phyloP scores from a whole-genome alignment of 257 asterid species.

The Ligustrum vulgare region DNA sequence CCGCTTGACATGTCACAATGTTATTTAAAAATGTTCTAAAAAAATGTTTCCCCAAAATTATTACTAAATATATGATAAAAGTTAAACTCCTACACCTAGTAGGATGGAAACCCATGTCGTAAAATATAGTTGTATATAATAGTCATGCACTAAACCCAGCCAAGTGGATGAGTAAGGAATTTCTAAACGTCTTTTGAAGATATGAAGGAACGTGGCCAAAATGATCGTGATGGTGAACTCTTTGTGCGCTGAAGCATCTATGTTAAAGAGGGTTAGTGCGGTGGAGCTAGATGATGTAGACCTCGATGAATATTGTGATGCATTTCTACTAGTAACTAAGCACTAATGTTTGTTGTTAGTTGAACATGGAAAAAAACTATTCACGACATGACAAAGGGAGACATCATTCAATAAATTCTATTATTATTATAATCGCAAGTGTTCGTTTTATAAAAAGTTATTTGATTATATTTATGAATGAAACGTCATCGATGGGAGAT shows the following conservation, averaged over 20 bases:
- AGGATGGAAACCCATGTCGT: too few relatives aligned
- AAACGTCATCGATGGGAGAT: slow-evolving; percentile 11
- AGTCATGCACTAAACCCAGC: background rate
- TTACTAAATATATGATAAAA: too few relatives aligned
- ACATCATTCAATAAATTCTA: slow-evolving; percentile 20
- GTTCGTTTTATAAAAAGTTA: slow-evolving; percentile 20
- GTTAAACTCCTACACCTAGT: too few relatives aligned
- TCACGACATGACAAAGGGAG: slow-evolving; percentile 25
- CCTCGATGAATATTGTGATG: too few relatives aligned
- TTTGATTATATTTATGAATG: slow-evolving; percentile 4
- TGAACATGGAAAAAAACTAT: slow-evolving; percentile 11
- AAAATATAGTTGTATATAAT: background rate
- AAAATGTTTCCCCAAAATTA: too few relatives aligned
- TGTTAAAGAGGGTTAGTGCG: background rate
- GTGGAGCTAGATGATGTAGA: too few relatives aligned
- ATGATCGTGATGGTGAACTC: too few relatives aligned
- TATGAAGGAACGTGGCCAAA: background rate
- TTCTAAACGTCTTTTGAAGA: background rate
- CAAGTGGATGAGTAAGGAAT: background rate
- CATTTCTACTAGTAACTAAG: too few relatives aligned
- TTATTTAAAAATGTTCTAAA: too few relatives aligned
- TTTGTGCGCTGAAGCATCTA: too few relatives aligned
- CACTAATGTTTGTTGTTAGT: background rate
- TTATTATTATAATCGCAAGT: slow-evolving; percentile 13
- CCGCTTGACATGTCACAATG: too few relatives aligned